Evolutionary conservation across 352 stramenopile genomes (phyloP).

Genomic region (Plasmopara halstedii): DNA sequence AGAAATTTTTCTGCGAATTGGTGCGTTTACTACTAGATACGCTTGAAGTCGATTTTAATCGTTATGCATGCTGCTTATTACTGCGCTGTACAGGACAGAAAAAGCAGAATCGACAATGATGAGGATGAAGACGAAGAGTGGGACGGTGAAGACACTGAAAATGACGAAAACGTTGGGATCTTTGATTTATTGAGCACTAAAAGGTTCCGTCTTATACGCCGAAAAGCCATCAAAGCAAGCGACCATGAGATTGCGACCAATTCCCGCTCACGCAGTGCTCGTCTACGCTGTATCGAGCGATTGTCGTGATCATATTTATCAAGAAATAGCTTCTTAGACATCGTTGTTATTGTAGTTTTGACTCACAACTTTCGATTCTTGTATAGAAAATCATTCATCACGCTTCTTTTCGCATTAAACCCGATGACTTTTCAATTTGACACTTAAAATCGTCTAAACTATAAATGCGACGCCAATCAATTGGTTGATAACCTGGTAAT

Average conservation of each 20-base stretch:
- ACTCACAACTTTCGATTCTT: too few relatives aligned
- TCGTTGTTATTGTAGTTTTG: too few relatives aligned
- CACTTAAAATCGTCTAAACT: constrained; percentile 43
- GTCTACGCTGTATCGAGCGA: constrained; percentile 66
- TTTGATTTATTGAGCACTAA: constrained; percentile 26
- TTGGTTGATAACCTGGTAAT: constrained; percentile 17
- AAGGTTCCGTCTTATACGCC: constrained; percentile 49
- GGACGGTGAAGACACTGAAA: constrained; percentile 15
- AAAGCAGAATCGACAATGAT: constrained; percentile 16
- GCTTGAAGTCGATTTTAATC: not conserved
- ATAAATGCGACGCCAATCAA: constrained; percentile 57
- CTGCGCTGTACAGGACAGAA: constrained; percentile 22
- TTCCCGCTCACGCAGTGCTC: constrained; percentile 56
- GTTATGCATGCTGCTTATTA: constrained; percentile 4
- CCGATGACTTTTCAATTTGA: constrained; percentile 11
- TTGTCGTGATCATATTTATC: constrained; percentile 19
- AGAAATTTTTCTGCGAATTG: constrained; percentile 59
- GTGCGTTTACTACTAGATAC: constrained; percentile 13
- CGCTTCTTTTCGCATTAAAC: constrained; percentile 17
- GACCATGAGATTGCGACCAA: constrained; percentile 58
- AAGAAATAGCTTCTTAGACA: not conserved
- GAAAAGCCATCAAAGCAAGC: constrained; percentile 63
- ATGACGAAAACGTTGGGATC: constrained; percentile 15
- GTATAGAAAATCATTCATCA: too few relatives aligned
- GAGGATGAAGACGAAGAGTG: constrained; percentile 24